Evolutionary conservation across 1,284 basidiomycete genomes (phyloP).

Genomic region (Fomes fomentarius): DNA sequence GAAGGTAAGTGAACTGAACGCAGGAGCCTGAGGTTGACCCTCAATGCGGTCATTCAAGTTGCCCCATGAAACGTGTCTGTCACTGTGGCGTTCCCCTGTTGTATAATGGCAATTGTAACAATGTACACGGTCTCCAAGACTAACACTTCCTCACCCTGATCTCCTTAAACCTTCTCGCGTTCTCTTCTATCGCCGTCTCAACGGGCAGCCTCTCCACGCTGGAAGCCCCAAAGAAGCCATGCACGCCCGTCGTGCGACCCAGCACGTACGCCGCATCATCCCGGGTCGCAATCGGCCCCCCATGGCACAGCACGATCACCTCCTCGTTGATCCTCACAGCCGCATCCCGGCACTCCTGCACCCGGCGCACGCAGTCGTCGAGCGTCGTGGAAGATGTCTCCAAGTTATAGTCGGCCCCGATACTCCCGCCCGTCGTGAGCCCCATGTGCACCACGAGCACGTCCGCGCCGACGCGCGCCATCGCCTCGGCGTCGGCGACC

Average conservation of each 20-base stretch:
- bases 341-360: constrained; percentile 28
- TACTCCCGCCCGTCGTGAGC: constrained; percentile 30
- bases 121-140: too few relatives aligned
- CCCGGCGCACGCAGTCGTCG: constrained; percentile 25
- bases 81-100: too few relatives aligned
- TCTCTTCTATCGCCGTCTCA: constrained; percentile 28
- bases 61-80: too few relatives aligned
- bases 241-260: constrained; percentile 23
- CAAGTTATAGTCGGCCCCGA: too few relatives aligned
- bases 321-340: constrained; percentile 24
- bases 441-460: constrained; percentile 32
- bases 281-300: constrained; percentile 25
- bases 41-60: too few relatives aligned
- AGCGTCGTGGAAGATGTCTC: constrained; percentile 26
- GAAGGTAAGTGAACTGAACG: too few relatives aligned
- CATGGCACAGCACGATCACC: constrained; percentile 28
- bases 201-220: constrained; percentile 30
- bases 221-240: constrained; percentile 31
- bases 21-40: too few relatives aligned
- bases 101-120: too few relatives aligned
- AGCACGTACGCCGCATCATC: constrained; percentile 28
- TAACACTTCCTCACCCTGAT: not conserved
- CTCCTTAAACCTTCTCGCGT: constrained; percentile 26
- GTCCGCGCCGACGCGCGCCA: constrained; percentile 27
- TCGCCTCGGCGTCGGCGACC: constrained; percentile 24